These are phyloP conservation scores for Penicillium malachiteum DNA, from an alignment of 495 filamentous ascomycete species.

Conservation along the genomic window DNA sequence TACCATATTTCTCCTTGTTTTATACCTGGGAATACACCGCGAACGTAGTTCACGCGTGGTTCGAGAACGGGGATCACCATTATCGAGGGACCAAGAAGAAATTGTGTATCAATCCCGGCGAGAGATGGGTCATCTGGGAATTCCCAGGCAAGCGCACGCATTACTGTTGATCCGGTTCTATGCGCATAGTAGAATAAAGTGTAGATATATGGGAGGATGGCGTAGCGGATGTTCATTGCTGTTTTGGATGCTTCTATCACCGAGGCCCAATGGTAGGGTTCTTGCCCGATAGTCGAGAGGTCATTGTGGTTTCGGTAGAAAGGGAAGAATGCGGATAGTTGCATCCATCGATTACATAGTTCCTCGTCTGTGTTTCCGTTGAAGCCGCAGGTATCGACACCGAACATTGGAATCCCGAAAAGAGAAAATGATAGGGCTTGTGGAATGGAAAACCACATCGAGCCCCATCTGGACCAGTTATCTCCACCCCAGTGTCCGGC, in stretches of 20 bases:
- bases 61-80: constrained; percentile 72
- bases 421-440: constrained; percentile 78
- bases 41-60: constrained; percentile 61
- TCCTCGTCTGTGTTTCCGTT: constrained; percentile 67
- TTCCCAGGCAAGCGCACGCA: constrained; percentile 82
- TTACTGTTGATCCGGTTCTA: constrained; percentile 67
- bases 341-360: constrained; percentile 86
- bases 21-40: constrained; percentile 77
- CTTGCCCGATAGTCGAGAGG: constrained; percentile 61
- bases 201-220: constrained; percentile 77
- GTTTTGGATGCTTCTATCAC: constrained; percentile 64
- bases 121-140: constrained; percentile 75
- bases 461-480: constrained; percentile 66
- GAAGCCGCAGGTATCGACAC: constrained; percentile 81
- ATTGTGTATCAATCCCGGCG: constrained; percentile 67
- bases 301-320: constrained; percentile 87
- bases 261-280: constrained; percentile 72
- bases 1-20: constrained; percentile 69
- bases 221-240: constrained; percentile 75
- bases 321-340: constrained; percentile 80
- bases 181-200: constrained; percentile 74
- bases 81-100: constrained; percentile 70
- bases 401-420: constrained; percentile 88
- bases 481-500: constrained; percentile 90
- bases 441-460: constrained; percentile 75